Conservation (phyloP, 306 rosid genomes). For the Senna siamea region DNA sequence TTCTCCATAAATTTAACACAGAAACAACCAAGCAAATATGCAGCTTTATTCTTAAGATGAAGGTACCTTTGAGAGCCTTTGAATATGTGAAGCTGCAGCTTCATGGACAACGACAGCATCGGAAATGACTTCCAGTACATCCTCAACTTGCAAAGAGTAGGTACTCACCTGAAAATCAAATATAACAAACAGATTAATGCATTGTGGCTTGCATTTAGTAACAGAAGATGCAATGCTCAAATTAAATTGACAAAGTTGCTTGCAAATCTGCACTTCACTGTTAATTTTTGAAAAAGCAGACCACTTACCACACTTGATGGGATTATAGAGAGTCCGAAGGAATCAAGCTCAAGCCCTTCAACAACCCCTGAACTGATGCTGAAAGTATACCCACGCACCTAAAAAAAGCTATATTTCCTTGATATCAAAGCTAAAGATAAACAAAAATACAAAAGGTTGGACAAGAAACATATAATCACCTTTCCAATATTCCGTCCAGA, state of each 20-base stretch:
- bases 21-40: conserved; percentile 17
- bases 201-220: background rate
- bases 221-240: conserved; percentile 11
- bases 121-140: conserved; percentile 76
- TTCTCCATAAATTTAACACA: background rate
- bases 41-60: conserved; percentile 9
- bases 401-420: conserved; percentile 30
- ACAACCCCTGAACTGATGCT: conserved; percentile 82
- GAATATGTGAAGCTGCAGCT: conserved; percentile 87
- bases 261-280: background rate
- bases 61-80: conserved; percentile 85
- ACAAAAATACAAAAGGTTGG: background rate
- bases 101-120: conserved; percentile 82
- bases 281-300: conserved; percentile 17
- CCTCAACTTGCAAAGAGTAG: conserved; percentile 86
- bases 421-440: conserved; percentile 16
- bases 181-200: background rate
- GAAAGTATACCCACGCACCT: conserved; percentile 90
- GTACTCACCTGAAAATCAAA: conserved; percentile 70
- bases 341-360: conserved; percentile 89
- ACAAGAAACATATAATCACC: conserved; percentile 49
- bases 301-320: conserved; percentile 84
- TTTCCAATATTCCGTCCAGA: conserved; percentile 75
- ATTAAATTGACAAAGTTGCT: background rate
- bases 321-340: conserved; percentile 82